Percentiles rank a stretch among this genome's conserved stretches.
These are phyloP conservation scores for Schoenoplectus tabernaemontani DNA, from an alignment of 202 grass and related monocot genomes.

Conservation along the genomic window DNA sequence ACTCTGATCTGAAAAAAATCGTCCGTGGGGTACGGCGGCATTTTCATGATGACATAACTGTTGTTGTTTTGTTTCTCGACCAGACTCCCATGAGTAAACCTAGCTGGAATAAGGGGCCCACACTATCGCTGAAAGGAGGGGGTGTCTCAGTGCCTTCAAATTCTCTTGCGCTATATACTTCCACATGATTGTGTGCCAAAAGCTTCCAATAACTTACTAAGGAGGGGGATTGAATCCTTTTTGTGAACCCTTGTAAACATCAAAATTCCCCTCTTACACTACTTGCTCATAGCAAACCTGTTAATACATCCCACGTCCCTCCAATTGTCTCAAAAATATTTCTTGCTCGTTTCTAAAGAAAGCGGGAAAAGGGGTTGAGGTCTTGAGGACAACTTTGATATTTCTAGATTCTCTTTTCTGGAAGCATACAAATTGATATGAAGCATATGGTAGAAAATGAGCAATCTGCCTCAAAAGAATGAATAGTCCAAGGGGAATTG, in stretches of 20 bases:
- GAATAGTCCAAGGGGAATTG: slow-evolving; percentile 28
- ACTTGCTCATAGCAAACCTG: not conserved
- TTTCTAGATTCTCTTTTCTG: not conserved
- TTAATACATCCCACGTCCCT: slow-evolving; percentile 1
- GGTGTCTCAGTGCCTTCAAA: slow-evolving; percentile 50
- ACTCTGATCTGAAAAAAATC: slow-evolving; percentile 87
- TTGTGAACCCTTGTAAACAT: not conserved
- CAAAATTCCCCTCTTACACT: not conserved
- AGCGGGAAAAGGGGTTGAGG: not conserved
- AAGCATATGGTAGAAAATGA: not conserved
- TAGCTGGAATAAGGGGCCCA: slow-evolving; percentile 46
- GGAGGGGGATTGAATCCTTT: not conserved
- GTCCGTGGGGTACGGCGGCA: slow-evolving; percentile 66
- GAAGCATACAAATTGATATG: not conserved
- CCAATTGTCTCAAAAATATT: not conserved
- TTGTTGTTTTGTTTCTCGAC: slow-evolving; percentile 70
- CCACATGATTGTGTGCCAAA: slow-evolving; percentile 20
- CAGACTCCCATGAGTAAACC: slow-evolving; percentile 37
- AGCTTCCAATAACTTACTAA: not conserved
- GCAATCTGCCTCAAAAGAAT: slow-evolving; percentile 28
- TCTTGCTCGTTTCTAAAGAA: not conserved
- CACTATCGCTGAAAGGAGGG: slow-evolving; percentile 54
- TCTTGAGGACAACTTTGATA: not conserved
- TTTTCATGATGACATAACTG: slow-evolving; percentile 81
- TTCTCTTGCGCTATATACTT: slow-evolving; percentile 59